These are phyloP conservation scores for Scalesia atractyloides DNA, from an alignment of 129 eudicot species.

Conservation along the genomic window DNA sequence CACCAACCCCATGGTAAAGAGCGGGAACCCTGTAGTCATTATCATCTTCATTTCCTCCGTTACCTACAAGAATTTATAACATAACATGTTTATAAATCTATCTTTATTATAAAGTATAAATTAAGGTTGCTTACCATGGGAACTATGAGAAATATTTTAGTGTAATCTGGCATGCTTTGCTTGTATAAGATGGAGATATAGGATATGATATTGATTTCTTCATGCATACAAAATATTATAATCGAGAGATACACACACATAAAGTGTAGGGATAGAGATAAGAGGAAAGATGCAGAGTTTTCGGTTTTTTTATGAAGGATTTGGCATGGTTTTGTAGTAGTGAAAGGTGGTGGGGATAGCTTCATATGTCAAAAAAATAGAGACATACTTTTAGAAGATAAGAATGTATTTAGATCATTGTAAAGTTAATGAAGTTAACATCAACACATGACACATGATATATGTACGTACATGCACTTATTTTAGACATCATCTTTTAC, in stretches of 20 bases:
- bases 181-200: conserved; percentile 35
- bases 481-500: background rate
- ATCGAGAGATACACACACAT: background rate
- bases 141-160: conserved; percentile 42
- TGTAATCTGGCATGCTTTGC: conserved; percentile 47
- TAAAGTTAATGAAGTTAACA: conserved; percentile 20
- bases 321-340: conserved; percentile 50
- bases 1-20: conserved; percentile 75
- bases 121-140: conserved; percentile 47
- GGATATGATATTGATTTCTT: conserved; percentile 36
- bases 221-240: conserved; percentile 25
- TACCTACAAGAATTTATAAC: conserved; percentile 47
- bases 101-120: conserved; percentile 5
- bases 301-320: conserved; percentile 32
- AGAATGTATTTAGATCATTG: conserved; percentile 24
- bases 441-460: conserved; percentile 38
- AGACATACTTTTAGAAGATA: conserved; percentile 29
- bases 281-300: conserved; percentile 33
- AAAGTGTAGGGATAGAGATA: conserved; percentile 26
- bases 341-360: conserved; percentile 41
- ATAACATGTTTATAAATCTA: conserved; percentile 8
- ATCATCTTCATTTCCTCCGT: conserved; percentile 77
- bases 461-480: conserved; percentile 1
- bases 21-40: conserved; percentile 66
- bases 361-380: conserved; percentile 29